Percentiles rank a stretch among this genome's conserved stretches.
Evolutionary conservation across 106 monocot species (phyloP).

Genomic region (Dioscorea dumetorum): DNA sequence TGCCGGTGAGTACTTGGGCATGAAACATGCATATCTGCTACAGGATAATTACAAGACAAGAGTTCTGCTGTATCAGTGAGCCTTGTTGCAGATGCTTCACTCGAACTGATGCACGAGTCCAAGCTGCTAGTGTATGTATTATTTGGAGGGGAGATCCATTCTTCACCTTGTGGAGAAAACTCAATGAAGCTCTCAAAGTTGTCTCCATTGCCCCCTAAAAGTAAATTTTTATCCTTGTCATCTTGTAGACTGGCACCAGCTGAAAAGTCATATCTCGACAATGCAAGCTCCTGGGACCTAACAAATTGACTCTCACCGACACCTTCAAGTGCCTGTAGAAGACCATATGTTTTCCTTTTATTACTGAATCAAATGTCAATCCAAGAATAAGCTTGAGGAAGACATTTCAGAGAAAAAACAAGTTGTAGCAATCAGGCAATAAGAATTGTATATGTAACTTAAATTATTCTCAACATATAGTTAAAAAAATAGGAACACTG

Average conservation of each 20-base stretch:
- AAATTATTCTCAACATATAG: too few relatives aligned
- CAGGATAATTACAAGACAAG: constrained; percentile 1
- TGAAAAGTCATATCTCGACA: constrained; percentile 44
- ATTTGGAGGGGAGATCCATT: constrained; percentile 87
- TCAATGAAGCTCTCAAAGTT: constrained; percentile 16
- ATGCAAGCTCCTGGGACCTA: constrained; percentile 52
- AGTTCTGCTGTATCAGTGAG: constrained; percentile 17
- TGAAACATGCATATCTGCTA: constrained; percentile 10
- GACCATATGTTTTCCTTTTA: neutral
- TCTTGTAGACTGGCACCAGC: constrained; percentile 25
- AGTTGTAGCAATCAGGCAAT: too few relatives aligned
- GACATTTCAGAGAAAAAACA: too few relatives aligned
- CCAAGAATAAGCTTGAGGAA: too few relatives aligned
- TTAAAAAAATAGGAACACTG: too few relatives aligned
- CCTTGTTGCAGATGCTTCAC: constrained; percentile 24
- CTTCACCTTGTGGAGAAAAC: constrained; percentile 45
- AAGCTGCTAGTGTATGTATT: constrained; percentile 62
- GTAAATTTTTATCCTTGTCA: constrained; percentile 23
- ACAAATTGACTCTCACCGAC: constrained; percentile 69
- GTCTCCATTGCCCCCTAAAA: constrained; percentile 11
- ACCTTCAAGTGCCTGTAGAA: constrained; percentile 81
- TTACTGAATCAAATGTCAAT: too few relatives aligned
- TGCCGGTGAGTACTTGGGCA: neutral
- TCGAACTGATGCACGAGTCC: constrained; percentile 29
- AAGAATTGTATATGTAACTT: too few relatives aligned